Base-by-base conservation (phyloP, 2,329 filamentous ascomycete species). In the Thielaviopsis populi region DNA sequence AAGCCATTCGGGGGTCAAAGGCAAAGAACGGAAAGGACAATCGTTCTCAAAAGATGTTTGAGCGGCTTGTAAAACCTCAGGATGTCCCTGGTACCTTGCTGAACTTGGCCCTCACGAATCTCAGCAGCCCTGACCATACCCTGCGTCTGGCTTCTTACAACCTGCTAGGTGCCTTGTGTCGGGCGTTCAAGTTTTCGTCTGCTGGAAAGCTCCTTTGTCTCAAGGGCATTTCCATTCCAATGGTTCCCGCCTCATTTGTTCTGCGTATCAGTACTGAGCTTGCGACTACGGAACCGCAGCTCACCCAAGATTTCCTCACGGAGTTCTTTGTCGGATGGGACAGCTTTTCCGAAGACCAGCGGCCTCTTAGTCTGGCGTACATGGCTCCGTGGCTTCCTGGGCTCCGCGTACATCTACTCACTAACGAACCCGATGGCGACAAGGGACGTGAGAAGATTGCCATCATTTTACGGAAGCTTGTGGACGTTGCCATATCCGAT, bases 271-370 rank as follows among this genome's bases (percentile, higher is more conserved):
- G 85, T 74, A 80, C 79, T 69, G 80, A 83, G 66, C 74, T 88
- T 17, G 84, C 85, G 8, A 73, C 75, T 37, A 79, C 83, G 22
- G 84, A 88, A 69, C 83, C 85, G 24, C 84, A 86, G 68, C 76
- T 88, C 7, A 87, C 85, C 0, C 80, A 79, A 7, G 85, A 88
- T 69, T 88, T 88, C 69, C 70, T 88, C 46, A 86, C 84, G n/a
- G 85, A 87, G 69, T 88, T 88, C 70, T 87, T 88, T 65, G 83
- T 86, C 27, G 83, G 84, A 19, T 88, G 85, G 85, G 83, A 86
- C 68, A 86, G 83, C 69, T 84, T 87, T 68, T 79, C 82, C 0
- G 81, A 85, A 41, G 81, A 86, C 64, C 85, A 88, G 69, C 83
- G 85, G 68, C 82, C 84, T 0, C 70, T 87, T 27, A 85, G 83